Evolutionary conservation across 345 rosid genomes (phyloP), one percentile per base, ranked within the genome.

Genomic region (Rhodamnia rubescens): DNA sequence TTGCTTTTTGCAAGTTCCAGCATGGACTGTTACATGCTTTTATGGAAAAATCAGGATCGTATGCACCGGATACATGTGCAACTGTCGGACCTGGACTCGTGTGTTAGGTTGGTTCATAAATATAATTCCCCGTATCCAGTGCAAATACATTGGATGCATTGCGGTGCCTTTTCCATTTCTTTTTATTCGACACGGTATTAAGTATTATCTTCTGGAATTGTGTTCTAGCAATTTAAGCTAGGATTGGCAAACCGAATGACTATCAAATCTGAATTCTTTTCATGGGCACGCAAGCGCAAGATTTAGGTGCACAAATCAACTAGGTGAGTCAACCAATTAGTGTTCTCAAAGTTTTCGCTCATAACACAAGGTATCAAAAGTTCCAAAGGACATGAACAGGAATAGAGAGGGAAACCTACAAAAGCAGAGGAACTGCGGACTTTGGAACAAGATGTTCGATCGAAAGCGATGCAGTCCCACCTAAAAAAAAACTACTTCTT

Each of bases 11-110:
- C 15, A 32, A 64, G 9, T 32, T 64, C 42, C 21, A 16, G 75
- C 44, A 16, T 32, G 75, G 44, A 64, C 44, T 32, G 75, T 64
- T 18, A 32, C 40, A 64, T 32, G 75, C 75, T 64, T 64, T 32
- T 8, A 20, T 32, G 75, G 74, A 64, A 1, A 32, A 64, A 32
- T 64, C 75, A 8, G 75, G 44, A 8, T 40, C 18, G 75, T 15
- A 4, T 2, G 42, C 74, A 61, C 42, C 11, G 1, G 57, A 64
- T 64, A 0, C 42, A 64, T 9, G 0, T 13, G 3, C 44, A 0
- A 32, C 44, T 4, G 47, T 69, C 36, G 4, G 78, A 18, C 24
- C 24, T 69, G 78, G 78, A 69, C 78, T 8, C 44, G 20, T 18
- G 20, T 69, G 18, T 69, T 32, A 69, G 44, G 44, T 58, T 59